Conservation (phyloP, 208 protist genomes). For the Leishmania mexicana region DNA sequence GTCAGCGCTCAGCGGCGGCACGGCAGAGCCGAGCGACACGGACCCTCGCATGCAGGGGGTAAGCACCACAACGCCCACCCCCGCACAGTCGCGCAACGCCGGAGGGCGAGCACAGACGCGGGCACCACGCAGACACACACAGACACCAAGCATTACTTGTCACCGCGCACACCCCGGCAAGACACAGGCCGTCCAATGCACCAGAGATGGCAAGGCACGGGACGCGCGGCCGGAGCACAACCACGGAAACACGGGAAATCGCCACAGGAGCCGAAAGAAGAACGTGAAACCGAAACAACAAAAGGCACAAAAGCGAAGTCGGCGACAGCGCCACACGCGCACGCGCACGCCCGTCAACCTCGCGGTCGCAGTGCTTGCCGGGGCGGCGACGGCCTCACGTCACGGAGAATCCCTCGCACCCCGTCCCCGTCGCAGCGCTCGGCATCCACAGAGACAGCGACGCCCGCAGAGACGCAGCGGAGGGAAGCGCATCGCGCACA, state of each 20-base stretch:
- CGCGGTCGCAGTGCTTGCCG: not conserved
- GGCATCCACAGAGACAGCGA: not conserved
- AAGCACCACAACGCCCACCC: not conserved
- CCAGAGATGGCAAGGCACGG: not conserved
- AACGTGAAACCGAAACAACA: not conserved
- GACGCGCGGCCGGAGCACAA: not conserved
- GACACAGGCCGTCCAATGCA: not conserved
- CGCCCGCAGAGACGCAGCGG: not conserved
- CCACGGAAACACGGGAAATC: not conserved
- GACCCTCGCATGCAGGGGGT: not conserved
- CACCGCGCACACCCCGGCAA: not conserved
- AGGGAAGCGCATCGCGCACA: slow-evolving; percentile 12
- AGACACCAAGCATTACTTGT: not conserved
- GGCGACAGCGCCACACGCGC: not conserved
- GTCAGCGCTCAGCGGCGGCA: not conserved
- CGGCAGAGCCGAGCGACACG: not conserved
- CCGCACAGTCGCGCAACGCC: not conserved
- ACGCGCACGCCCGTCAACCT: not conserved
- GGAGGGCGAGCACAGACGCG: not conserved
- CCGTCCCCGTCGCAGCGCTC: not conserved
- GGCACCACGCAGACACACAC: not conserved
- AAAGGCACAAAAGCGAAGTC: not conserved
- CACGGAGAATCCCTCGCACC: slow-evolving; percentile 3
- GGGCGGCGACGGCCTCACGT: not conserved
- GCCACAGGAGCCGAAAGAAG: not conserved